Percentiles rank a stretch among this genome's conserved stretches.
Evolutionary conservation across 2,329 filamentous ascomycete species (phyloP).

Genomic region (Ramularia endophylla): DNA sequence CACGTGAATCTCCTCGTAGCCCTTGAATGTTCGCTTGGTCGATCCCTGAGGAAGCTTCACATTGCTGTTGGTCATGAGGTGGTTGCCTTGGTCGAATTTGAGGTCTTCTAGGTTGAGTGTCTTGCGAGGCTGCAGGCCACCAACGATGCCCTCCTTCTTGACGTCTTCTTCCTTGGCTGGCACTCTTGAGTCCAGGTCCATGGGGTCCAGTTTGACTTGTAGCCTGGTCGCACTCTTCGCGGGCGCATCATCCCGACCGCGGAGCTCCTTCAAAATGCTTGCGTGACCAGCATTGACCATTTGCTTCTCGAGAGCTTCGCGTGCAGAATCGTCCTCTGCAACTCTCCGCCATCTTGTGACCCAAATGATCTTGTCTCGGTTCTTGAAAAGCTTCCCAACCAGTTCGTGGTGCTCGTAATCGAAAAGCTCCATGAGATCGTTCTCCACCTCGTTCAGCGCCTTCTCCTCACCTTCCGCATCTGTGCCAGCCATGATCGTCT

Average conservation of each 20-base stretch:
- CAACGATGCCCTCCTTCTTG: constrained; percentile 63
- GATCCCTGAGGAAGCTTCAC: constrained; percentile 91
- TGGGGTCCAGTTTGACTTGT: constrained; percentile 75
- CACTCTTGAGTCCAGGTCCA: constrained; percentile 63
- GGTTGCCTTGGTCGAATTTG: constrained; percentile 95
- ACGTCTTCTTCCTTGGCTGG: constrained; percentile 49
- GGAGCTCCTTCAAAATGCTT: constrained; percentile 81
- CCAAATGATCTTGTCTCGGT: constrained; percentile 93
- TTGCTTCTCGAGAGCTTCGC: constrained; percentile 74
- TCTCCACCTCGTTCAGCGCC: constrained; percentile 86
- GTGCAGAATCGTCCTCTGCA: constrained; percentile 68
- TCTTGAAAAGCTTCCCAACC: constrained; percentile 83
- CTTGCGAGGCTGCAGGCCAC: constrained; percentile 78
- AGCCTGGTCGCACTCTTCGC: constrained; percentile 55
- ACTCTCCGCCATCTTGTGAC: constrained; percentile 79
- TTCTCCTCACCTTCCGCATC: constrained; percentile 71
- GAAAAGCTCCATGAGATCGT: constrained; percentile 96
- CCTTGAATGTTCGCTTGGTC: constrained; percentile 92
- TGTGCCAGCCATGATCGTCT: constrained; percentile 74
- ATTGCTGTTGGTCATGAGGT: constrained; percentile 98
- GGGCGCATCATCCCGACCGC: constrained; percentile 59
- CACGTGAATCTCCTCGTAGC: constrained; percentile 97
- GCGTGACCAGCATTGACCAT: constrained; percentile 86
- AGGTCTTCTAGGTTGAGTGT: constrained; percentile 93
- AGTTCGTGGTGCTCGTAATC: constrained; percentile 95